Evolutionary conservation across 1,284 basidiomycete genomes (phyloP), one percentile per base, ranked within the genome.

Genomic region (Malassezia vespertilionis): DNA sequence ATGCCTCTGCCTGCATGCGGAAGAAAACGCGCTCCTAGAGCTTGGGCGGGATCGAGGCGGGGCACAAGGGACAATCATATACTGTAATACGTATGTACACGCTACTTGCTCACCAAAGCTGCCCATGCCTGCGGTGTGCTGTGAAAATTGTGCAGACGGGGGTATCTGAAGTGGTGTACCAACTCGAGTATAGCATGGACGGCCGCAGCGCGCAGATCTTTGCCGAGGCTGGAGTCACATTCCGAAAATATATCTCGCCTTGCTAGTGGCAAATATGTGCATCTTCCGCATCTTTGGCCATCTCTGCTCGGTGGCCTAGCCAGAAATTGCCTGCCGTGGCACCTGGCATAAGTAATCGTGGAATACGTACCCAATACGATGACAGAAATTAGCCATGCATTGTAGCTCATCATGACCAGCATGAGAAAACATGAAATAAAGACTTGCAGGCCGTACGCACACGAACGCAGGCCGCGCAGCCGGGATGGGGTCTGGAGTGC

Each of bases 141-240:
- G 83, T 96, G 70, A 97, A 97, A 72, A 96, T 97, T 57, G 86
- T 90, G 20, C 91, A 99, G 69, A 84, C 83, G 33, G 91, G 91
- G 4, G 83, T 97, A 12, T 81, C 79, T 51, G 83, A 84, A 57
- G 91, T 99, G 8, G 86, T 97, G 5, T 99, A 97, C 71, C 91
- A 91, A 72, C 75, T 95, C 44, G 83, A 82, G 51, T 99, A 99
- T 73, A 56, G 52, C 20, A 60, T 67, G 57, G 89, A 73, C 63
- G 80, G 75, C 14, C 57, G 65, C 15, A 69, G 64, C 14, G 54
- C 63, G 5, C 42, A 52, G 9, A 71, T 75, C 21, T 71, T 75
- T 44, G 52, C 58, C 17, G 61, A 72, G 33, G 72, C 72, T 0
- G 71, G 72, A 5, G 70, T 75, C 5, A 53, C 55, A 14, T 57